Evolutionary conservation across 2,329 filamentous ascomycete species (phyloP).

Genomic region (Fusarium falciforme): DNA sequence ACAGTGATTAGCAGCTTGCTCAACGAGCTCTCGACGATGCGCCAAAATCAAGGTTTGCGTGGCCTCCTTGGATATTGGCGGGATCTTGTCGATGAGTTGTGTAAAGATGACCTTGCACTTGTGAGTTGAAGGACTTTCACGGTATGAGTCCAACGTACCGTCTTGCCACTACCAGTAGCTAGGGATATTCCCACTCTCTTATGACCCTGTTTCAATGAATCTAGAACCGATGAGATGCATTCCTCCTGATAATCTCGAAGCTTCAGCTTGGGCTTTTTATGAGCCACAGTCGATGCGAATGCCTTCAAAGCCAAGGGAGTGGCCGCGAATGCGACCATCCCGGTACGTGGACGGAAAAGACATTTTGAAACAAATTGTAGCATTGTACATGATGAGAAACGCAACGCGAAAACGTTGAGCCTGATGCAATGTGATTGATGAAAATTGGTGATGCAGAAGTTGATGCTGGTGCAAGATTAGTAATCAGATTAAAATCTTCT

Average conservation of each 20-base stretch:
- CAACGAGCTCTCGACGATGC: conserved; percentile 91
- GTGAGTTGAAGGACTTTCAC: conserved; percentile 12
- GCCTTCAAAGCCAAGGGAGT: conserved; percentile 30
- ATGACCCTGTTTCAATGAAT: conserved; percentile 75
- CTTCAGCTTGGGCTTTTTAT: conserved; percentile 56
- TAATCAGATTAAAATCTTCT: conserved; percentile 25
- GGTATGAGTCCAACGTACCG: conserved; percentile 61
- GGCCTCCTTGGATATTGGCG: conserved; percentile 59
- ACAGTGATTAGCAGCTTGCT: conserved; percentile 92
- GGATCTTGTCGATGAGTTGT: conserved; percentile 85
- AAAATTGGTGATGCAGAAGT: conserved; percentile 5
- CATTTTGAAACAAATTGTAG: conserved; percentile 46
- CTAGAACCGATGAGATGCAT: conserved; percentile 84
- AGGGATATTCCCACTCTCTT: conserved; percentile 86
- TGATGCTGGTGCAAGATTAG: conserved; percentile 22
- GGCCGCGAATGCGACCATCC: conserved; percentile 12
- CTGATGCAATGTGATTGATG: conserved; percentile 11
- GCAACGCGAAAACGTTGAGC: conserved; percentile 7
- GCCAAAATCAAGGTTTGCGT: conserved; percentile 90
- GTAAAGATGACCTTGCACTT: conserved; percentile 86
- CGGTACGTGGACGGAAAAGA: conserved; percentile 36
- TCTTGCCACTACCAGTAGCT: conserved; percentile 91
- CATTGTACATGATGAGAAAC: conserved; percentile 52
- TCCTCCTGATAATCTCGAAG: conserved; percentile 91
- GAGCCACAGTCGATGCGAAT: conserved; percentile 37